Percentiles rank a stretch among this genome's conserved stretches.
phyloP scores from a whole-genome alignment of 2,329 filamentous ascomycete species.

The Monilinia vaccinii-corymbosi region DNA sequence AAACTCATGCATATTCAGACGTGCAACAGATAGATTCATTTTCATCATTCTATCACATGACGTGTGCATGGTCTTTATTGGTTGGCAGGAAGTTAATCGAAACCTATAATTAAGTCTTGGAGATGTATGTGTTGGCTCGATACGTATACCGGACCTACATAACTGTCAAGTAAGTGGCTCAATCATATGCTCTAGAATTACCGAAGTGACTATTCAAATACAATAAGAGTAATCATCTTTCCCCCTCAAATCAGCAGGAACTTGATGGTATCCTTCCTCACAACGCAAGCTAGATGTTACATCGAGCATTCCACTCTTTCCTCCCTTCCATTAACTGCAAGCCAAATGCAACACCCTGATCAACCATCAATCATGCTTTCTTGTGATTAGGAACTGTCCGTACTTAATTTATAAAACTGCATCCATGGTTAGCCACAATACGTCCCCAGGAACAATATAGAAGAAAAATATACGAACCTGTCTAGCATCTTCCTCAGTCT shows the following conservation, averaged over 20 bases:
- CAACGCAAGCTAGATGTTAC: not conserved
- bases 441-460: not conserved
- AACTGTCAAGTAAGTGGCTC: no score
- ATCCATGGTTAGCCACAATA: not conserved
- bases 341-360: not conserved
- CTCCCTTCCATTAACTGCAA: not conserved
- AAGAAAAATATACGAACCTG: not conserved
- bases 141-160: no score
- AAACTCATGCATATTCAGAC: not conserved
- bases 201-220: not conserved
- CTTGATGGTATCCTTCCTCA: not conserved
- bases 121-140: no score
- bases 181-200: no score
- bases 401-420: slow-evolving; percentile 4
- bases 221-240: not conserved
- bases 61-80: not conserved
- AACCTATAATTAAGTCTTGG: no score
- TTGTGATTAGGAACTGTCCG: not conserved
- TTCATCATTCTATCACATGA: not conserved
- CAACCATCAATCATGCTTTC: not conserved
- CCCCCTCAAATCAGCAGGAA: not conserved
- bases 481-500: slow-evolving; percentile 59
- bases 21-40: not conserved
- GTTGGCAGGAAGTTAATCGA: no score
- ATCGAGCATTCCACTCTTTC: not conserved